Evolutionary conservation across 805 yeast genomes (phyloP).

Genomic region (Wickerhamomyces chaumierensis): DNA sequence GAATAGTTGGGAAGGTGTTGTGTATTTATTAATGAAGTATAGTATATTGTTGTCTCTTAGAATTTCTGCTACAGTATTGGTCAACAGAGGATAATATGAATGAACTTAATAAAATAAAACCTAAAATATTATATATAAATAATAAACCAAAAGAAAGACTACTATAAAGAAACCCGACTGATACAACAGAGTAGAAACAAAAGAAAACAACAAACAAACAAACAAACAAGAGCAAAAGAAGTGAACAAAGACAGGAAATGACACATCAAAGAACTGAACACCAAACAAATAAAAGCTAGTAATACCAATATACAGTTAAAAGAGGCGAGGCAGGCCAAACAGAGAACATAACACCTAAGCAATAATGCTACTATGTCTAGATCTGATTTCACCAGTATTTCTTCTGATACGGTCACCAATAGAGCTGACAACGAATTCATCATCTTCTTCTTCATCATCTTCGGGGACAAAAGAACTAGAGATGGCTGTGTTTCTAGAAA

Average conservation of each 20-base stretch:
- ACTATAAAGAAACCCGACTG: background rate
- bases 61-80: too few relatives aligned
- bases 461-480: background rate
- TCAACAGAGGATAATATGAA: too few relatives aligned
- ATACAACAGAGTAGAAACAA: background rate
- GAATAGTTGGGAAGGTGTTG: constrained; percentile 8
- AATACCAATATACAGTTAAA: too few relatives aligned
- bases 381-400: constrained; percentile 19
- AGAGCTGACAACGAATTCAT: constrained; percentile 20
- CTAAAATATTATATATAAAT: too few relatives aligned
- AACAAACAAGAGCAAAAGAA: background rate
- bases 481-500: constrained; percentile 1
- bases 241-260: background rate
- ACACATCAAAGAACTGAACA: too few relatives aligned
- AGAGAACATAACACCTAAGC: too few relatives aligned
- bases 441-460: constrained; percentile 13
- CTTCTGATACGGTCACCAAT: constrained; percentile 24
- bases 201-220: background rate
- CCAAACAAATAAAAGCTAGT: background rate
- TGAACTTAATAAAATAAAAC: too few relatives aligned
- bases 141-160: background rate
- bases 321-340: too few relatives aligned
- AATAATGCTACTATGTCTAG: constrained; percentile 6
- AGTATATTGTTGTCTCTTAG: background rate
- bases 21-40: background rate